phyloP scores from a whole-genome alignment of 1,284 basidiomycete genomes.

The Moesziomyces parantarcticus region DNA sequence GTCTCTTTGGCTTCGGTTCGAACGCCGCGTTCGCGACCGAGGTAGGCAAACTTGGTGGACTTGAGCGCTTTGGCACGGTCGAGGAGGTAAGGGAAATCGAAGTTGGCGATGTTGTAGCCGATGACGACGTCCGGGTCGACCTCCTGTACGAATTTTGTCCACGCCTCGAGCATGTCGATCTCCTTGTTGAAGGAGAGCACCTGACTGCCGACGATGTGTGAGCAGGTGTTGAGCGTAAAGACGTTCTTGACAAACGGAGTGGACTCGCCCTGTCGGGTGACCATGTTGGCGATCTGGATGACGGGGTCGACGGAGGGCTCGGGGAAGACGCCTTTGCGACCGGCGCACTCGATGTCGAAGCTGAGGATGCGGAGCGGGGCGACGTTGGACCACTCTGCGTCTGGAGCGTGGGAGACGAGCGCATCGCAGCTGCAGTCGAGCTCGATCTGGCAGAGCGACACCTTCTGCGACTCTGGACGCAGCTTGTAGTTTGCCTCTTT shows the following conservation, averaged over 20 bases:
- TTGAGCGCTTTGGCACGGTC: constrained; percentile 66
- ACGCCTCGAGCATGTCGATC: constrained; percentile 62
- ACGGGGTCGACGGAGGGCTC: constrained; percentile 64
- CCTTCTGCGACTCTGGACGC: constrained; percentile 43
- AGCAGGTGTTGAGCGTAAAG: constrained; percentile 65
- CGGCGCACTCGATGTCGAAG: constrained; percentile 68
- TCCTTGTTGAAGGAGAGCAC: constrained; percentile 65
- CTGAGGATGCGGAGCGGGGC: constrained; percentile 66
- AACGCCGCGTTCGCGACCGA: constrained; percentile 61
- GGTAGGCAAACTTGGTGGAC: constrained; percentile 62
- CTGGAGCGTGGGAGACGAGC: constrained; percentile 60
- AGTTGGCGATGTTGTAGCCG: constrained; percentile 68
- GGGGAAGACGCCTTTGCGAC: constrained; percentile 67
- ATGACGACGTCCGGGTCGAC: constrained; percentile 67
- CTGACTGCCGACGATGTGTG: constrained; percentile 66
- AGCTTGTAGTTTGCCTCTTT: constrained; percentile 60
- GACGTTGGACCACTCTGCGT: constrained; percentile 65
- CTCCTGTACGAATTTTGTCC: constrained; percentile 64
- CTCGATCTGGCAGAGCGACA: constrained; percentile 66
- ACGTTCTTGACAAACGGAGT: constrained; percentile 66
- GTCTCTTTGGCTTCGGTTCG: constrained; percentile 67
- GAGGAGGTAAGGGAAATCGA: constrained; percentile 67
- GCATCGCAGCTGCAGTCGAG: constrained; percentile 61
- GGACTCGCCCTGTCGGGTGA: constrained; percentile 66
- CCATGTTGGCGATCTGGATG: constrained; percentile 68